Conservation (phyloP, 345 rosid genomes). For the Eutrema heterophyllum region DNA sequence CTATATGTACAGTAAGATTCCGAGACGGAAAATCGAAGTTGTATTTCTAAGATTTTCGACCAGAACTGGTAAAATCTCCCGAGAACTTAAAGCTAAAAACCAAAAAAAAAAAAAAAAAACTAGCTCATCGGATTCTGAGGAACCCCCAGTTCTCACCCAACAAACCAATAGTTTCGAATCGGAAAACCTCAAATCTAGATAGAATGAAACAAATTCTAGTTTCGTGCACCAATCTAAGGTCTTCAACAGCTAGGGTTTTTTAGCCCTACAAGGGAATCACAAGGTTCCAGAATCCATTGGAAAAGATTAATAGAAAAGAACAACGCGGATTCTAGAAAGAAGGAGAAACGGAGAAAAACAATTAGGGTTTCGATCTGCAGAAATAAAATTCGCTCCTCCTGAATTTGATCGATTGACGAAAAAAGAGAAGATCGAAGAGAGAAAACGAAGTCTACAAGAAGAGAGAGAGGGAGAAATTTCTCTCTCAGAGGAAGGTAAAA, state of each 20-base stretch:
- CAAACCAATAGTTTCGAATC: constrained; percentile 10
- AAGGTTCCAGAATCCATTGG: constrained; percentile 29
- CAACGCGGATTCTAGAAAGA: background rate
- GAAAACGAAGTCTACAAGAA: constrained; percentile 18
- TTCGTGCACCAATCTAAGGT: constrained; percentile 18
- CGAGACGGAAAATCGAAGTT: background rate
- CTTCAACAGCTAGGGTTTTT: constrained; percentile 32
- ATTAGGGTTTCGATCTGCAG: constrained; percentile 34
- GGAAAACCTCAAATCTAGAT: background rate
- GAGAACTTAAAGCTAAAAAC: constrained; percentile 6
- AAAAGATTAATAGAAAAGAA: constrained; percentile 2
- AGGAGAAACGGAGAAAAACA: background rate
- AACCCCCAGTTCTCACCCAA: constrained; percentile 15
- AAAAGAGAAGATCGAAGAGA: constrained; percentile 25
- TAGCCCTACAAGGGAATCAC: constrained; percentile 19
- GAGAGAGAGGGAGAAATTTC: constrained; percentile 2
- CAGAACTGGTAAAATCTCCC: background rate
- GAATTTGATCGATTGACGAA: constrained; percentile 30
- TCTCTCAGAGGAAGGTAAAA: constrained; percentile 9
- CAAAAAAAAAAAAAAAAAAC: background rate
- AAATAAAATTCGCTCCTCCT: background rate
- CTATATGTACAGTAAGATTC: constrained; percentile 25
- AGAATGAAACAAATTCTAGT: background rate
- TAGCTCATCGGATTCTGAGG: constrained; percentile 26
- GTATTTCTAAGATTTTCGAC: background rate